Base-by-base conservation (phyloP, 176 grass and related monocot genomes). In the Cenchrus fungigraminus region DNA sequence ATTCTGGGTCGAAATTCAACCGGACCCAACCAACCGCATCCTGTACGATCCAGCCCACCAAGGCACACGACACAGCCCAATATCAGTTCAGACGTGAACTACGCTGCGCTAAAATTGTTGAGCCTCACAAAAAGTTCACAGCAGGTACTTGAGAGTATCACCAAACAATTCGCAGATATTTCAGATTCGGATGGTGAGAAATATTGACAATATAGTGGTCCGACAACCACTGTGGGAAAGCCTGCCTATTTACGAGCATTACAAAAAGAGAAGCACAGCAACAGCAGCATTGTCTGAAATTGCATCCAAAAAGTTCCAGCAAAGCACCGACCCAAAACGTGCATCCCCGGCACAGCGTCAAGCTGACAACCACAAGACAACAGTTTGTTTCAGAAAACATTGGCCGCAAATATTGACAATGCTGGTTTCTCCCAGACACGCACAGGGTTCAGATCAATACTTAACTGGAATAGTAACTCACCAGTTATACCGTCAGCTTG, bases 261-360 rank as follows among this genome's bases (percentile, higher is more conserved):
- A 83, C 84, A 83, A 68, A 86, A 78, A 52, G n/a, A 57, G 84
- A 79, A 55, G 72, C 49, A 74, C 72, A 73, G 47, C 9, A 61
- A 60, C 74, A n/a, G 3, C 68, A 45, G 7, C 68, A 31, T 60
- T 51, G 58, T 86, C 50, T 73, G 42, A 71, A 22, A 73, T 78
- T 65, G 64, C 78, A 42, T 51, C 64, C 72, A 51, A 79, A 60
- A 61, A 17, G 73, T 67, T 49, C 50, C 59, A 83, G 84, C 58
- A 1, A 86, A 13, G 44, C 60, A 79, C 29, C 66, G 58, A n/a
- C 49, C 25, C 79, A 74, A 34, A 22, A 73, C 32, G 58, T 61
- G 88, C 84, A 74, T 74, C 47, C n/a, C 46, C 13, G 25, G 47
- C 25, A 6, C 71, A 4, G 46, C 22, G 22, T 11, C 70, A 52